Conservation (phyloP, 2,329 filamentous ascomycete genomes). For the Thielaviopsis populi region DNA sequence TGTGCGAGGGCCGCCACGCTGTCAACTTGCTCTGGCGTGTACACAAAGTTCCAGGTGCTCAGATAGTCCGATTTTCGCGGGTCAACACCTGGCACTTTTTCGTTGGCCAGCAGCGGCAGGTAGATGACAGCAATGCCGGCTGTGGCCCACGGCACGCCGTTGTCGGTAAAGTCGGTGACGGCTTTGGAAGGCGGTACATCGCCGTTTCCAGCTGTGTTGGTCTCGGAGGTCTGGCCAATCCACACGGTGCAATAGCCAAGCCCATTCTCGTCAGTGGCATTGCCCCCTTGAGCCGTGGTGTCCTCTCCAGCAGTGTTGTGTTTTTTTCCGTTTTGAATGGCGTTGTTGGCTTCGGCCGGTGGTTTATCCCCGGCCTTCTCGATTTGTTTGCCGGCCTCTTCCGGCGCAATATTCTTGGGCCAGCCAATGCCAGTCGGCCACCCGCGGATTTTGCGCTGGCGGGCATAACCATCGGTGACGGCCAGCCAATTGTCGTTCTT, state of each 20-base stretch:
- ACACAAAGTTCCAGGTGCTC: conserved; percentile 96
- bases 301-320: conserved; percentile 15
- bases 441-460: conserved; percentile 76
- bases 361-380: conserved; percentile 46
- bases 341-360: conserved; percentile 51
- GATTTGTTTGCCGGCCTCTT: conserved; percentile 29
- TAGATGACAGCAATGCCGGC: conserved; percentile 85
- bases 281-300: neutral
- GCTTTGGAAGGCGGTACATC: conserved; percentile 34
- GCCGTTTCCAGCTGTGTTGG: conserved; percentile 29
- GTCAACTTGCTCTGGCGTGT: conserved; percentile 81
- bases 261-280: conserved; percentile 29
- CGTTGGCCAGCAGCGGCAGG: conserved; percentile 75
- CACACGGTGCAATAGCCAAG: conserved; percentile 89
- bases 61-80: conserved; percentile 73
- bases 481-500: conserved; percentile 93
- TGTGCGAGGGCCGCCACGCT: conserved; percentile 65
- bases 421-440: conserved; percentile 95
- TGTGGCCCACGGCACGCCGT: conserved; percentile 46
- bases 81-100: conserved; percentile 65
- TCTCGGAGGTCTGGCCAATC: conserved; percentile 74
- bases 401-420: conserved; percentile 40
- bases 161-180: conserved; percentile 48
- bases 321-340: conserved; percentile 40
- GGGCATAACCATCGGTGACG: conserved; percentile 82